Conservation (phyloP, 1,139 yeast species). For the Hyphopichia buzzinii region DNA sequence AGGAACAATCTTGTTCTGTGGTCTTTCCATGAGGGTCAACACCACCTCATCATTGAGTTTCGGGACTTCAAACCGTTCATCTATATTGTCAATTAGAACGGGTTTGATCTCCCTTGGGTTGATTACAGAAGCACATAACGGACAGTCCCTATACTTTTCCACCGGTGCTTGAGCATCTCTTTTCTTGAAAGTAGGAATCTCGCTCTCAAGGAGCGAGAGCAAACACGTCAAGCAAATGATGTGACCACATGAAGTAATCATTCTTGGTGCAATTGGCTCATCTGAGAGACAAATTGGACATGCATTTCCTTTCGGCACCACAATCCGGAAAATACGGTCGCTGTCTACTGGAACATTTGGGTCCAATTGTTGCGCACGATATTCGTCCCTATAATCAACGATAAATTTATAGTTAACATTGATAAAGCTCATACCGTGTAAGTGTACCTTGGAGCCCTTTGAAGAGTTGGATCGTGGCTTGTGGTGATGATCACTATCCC, state of each 20-base stretch:
- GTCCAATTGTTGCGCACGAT: conserved; percentile 56
- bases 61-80: conserved; percentile 62
- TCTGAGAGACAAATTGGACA: conserved; percentile 93
- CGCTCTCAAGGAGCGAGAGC: conserved; percentile 65
- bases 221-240: conserved; percentile 83
- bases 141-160: conserved; percentile 71
- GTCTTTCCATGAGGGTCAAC: conserved; percentile 71
- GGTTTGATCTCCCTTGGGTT: conserved; percentile 63
- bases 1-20: conserved; percentile 57
- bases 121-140: conserved; percentile 74
- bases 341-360: conserved; percentile 74
- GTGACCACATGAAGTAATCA: conserved; percentile 91
- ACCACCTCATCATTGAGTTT: conserved; percentile 57
- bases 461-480: conserved; percentile 1
- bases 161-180: conserved; percentile 36
- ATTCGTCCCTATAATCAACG: conserved; percentile 61
- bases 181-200: conserved; percentile 41
- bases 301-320: conserved; percentile 69
- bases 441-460: conserved; percentile 25
- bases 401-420: conserved; percentile 85
- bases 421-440: conserved; percentile 72
- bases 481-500: conserved; percentile 6
- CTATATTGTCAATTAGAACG: conserved; percentile 57
- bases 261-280: conserved; percentile 85
- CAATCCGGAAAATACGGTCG: conserved; percentile 63